Conservation (phyloP, 352 stramenopile genomes). For the Globisporangium paddicum region DNA sequence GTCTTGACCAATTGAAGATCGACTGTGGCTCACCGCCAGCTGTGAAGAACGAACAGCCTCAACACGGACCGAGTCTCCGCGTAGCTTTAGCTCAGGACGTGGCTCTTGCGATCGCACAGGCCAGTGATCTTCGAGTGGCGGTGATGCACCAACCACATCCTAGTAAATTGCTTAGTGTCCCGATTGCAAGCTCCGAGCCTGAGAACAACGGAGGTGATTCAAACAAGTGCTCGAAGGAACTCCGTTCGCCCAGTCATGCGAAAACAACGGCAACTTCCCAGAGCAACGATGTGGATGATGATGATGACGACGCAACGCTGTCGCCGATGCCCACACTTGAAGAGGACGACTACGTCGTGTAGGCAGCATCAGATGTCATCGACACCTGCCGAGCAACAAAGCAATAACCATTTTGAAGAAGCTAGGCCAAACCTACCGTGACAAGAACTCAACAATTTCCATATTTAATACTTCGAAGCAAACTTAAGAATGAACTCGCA, state of each 20-base stretch:
- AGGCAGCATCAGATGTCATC: neutral
- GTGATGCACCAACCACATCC: neutral
- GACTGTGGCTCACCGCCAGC: slow-evolving; percentile 6
- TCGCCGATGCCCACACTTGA: neutral
- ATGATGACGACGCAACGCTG: neutral
- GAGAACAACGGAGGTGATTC: slow-evolving; percentile 27
- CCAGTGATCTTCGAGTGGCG: slow-evolving; percentile 20
- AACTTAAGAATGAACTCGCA: no score
- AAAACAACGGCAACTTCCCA: slow-evolving; percentile 11
- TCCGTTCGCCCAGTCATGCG: neutral
- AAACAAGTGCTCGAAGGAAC: slow-evolving; percentile 1
- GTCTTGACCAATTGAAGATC: slow-evolving; percentile 14
- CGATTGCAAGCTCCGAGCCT: slow-evolving; percentile 14
- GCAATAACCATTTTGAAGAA: neutral
- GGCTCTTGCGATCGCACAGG: slow-evolving; percentile 29
- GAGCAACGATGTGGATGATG: slow-evolving; percentile 21
- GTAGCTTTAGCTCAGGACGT: slow-evolving; percentile 37
- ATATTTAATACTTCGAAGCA: no score
- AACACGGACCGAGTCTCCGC: slow-evolving; percentile 14
- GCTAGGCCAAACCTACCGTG: no score
- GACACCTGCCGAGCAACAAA: neutral
- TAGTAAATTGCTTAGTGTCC: slow-evolving; percentile 4
- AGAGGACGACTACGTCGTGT: neutral
- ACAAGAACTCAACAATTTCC: no score
- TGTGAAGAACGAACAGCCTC: slow-evolving; percentile 5